Percentiles rank a stretch among this genome's conserved stretches.
Evolutionary conservation across 441 rosid genomes (phyloP).

Genomic region (Eutrema salsugineum): DNA sequence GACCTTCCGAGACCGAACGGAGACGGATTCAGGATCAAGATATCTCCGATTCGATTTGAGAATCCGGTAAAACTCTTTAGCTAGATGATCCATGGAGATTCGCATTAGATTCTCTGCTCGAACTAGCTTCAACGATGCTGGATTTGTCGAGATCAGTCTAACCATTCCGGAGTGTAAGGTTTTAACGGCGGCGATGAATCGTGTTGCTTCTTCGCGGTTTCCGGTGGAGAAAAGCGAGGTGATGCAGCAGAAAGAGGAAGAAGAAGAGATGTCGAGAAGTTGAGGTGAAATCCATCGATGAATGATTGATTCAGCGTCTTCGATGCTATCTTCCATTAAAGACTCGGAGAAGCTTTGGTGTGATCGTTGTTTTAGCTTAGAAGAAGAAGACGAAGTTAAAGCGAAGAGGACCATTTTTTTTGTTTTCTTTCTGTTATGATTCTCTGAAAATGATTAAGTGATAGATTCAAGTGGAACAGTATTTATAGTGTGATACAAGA

Average conservation of each 20-base stretch:
- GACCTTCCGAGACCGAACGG: conserved; percentile 32
- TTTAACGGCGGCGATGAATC: conserved; percentile 44
- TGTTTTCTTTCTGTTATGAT: background rate
- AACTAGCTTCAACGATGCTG: conserved; percentile 41
- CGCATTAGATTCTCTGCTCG: conserved; percentile 57
- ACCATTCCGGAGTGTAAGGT: conserved; percentile 55
- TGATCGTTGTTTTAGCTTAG: conserved; percentile 16
- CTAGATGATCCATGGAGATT: conserved; percentile 56
- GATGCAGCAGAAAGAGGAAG: conserved; percentile 32
- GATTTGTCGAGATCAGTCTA: conserved; percentile 21
- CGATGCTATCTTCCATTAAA: conserved; percentile 45
- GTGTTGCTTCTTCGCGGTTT: conserved; percentile 46
- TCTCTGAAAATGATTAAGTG: background rate
- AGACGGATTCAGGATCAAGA: conserved; percentile 57
- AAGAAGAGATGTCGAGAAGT: background rate
- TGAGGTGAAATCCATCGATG: conserved; percentile 36
- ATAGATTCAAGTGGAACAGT: background rate
- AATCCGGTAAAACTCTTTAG: conserved; percentile 60
- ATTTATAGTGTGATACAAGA: no score
- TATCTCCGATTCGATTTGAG: conserved; percentile 40
- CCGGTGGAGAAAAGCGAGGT: conserved; percentile 37
- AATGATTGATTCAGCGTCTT: conserved; percentile 38
- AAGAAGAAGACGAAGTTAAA: background rate
- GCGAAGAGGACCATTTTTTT: conserved; percentile 7
- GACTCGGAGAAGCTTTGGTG: conserved; percentile 45